Conservation (phyloP, 2,329 filamentous ascomycete species). For the Blumeria graminis region DNA sequence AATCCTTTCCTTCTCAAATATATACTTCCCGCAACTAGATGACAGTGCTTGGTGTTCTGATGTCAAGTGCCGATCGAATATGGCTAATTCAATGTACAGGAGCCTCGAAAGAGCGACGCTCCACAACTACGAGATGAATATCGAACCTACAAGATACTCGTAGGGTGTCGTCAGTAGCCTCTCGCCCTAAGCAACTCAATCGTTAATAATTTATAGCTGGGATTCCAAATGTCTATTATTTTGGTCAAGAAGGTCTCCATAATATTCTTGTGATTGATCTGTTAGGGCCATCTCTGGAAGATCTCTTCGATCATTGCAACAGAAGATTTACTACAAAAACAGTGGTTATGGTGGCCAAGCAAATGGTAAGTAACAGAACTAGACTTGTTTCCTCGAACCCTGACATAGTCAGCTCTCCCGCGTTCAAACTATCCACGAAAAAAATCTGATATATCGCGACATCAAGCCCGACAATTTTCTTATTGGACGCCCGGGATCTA, state of each 20-base stretch:
- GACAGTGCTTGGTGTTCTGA: not conserved
- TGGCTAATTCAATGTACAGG: constrained; percentile 25
- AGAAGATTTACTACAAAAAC: constrained; percentile 91
- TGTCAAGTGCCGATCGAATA: not conserved
- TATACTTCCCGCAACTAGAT: constrained; percentile 1
- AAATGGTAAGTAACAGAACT: constrained; percentile 45
- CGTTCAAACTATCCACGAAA: constrained; percentile 87
- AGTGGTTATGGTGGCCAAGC: constrained; percentile 96
- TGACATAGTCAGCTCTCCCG: constrained; percentile 42
- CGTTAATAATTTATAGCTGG: constrained; percentile 35
- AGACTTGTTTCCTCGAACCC: constrained; percentile 1
- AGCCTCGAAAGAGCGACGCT: constrained; percentile 96
- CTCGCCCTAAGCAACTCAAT: not conserved
- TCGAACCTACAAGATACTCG: constrained; percentile 96
- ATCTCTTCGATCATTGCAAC: constrained; percentile 94
- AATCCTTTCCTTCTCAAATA: constrained; percentile 2
- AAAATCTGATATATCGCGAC: constrained; percentile 96
- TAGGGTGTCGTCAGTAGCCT: constrained; percentile 74
- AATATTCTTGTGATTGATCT: constrained; percentile 98
- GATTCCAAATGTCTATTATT: constrained; percentile 99
- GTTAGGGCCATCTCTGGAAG: constrained; percentile 80
- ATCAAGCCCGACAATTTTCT: constrained; percentile 99
- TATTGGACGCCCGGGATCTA: constrained; percentile 75
- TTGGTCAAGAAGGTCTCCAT: constrained; percentile 92
- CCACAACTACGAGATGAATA: constrained; percentile 96